Evolutionary conservation across 2,329 filamentous ascomycete species (phyloP).

Genomic region (Beauveria scarabaeidicola): DNA sequence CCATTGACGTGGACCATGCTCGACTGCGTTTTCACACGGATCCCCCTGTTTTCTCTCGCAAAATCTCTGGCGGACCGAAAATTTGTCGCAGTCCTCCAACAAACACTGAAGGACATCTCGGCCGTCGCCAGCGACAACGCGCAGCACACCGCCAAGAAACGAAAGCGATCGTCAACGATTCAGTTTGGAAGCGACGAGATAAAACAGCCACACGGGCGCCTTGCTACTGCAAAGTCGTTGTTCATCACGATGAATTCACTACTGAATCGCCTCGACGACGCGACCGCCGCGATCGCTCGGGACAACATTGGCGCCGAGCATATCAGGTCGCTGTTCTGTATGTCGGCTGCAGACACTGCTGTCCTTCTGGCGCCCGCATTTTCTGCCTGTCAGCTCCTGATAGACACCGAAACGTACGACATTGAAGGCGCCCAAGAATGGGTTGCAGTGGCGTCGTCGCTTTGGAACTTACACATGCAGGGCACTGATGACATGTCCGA

Average conservation of each 20-base stretch:
- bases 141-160: slow-evolving; percentile 27
- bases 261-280: slow-evolving; percentile 34
- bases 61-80: slow-evolving; percentile 62
- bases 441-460: slow-evolving; percentile 35
- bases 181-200: slow-evolving; percentile 33
- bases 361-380: slow-evolving; percentile 38
- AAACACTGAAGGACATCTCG: slow-evolving; percentile 53
- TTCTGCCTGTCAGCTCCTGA: slow-evolving; percentile 32
- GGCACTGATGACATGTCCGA: slow-evolving; percentile 37
- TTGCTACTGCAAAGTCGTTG: slow-evolving; percentile 39
- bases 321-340: slow-evolving; percentile 47
- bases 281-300: slow-evolving; percentile 27
- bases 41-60: slow-evolving; percentile 61
- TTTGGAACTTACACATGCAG: slow-evolving; percentile 50
- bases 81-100: slow-evolving; percentile 58
- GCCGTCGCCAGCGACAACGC: slow-evolving; percentile 20
- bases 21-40: slow-evolving; percentile 49
- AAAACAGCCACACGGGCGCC: slow-evolving; percentile 30
- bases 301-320: slow-evolving; percentile 48
- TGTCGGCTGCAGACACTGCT: slow-evolving; percentile 38
- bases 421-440: slow-evolving; percentile 35
- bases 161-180: slow-evolving; percentile 34
- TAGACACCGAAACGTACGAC: slow-evolving; percentile 25
- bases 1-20: slow-evolving; percentile 55
- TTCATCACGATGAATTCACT: slow-evolving; percentile 39